Conservation (phyloP, 2,329 filamentous ascomycete genomes). For the Delphinella strobiligena region DNA sequence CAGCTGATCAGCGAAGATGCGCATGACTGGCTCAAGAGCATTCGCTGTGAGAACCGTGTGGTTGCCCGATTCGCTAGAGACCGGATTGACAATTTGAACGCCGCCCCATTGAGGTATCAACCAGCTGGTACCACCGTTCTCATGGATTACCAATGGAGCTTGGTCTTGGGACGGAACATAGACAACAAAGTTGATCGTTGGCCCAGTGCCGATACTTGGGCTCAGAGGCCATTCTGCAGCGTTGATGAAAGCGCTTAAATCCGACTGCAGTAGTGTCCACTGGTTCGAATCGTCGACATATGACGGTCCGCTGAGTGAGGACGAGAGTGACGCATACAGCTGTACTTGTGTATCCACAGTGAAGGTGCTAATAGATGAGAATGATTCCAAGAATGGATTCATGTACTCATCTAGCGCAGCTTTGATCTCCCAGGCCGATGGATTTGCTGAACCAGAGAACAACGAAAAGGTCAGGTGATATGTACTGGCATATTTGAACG, state of each 20-base stretch:
- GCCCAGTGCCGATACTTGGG: slow-evolving; percentile 82
- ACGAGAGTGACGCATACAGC: slow-evolving; percentile 64
- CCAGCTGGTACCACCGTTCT: slow-evolving; percentile 62
- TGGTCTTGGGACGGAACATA: slow-evolving; percentile 66
- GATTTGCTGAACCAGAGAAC: slow-evolving; percentile 66
- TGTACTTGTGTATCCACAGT: slow-evolving; percentile 95
- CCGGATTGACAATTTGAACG: slow-evolving; percentile 55
- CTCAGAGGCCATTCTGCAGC: slow-evolving; percentile 95
- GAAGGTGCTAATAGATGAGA: slow-evolving; percentile 82
- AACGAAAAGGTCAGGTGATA: slow-evolving; percentile 95
- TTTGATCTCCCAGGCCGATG: slow-evolving; percentile 87
- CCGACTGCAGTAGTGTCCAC: slow-evolving; percentile 66
- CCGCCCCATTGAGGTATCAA: slow-evolving; percentile 93
- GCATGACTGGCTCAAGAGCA: slow-evolving; percentile 64
- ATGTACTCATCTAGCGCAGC: slow-evolving; percentile 70
- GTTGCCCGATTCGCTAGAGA: not conserved
- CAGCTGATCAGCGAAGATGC: slow-evolving; percentile 84
- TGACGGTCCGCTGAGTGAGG: slow-evolving; percentile 46
- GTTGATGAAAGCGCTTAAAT: slow-evolving; percentile 90
- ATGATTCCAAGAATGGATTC: slow-evolving; percentile 64
- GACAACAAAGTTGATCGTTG: slow-evolving; percentile 91
- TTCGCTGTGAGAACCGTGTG: slow-evolving; percentile 45
- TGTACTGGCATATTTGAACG: slow-evolving; percentile 81
- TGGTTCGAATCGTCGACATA: slow-evolving; percentile 43
- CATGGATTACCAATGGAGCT: slow-evolving; percentile 48